Evolutionary conservation across 148 eudicot species (phyloP).

Genomic region (Vaccinium myrtillus): DNA sequence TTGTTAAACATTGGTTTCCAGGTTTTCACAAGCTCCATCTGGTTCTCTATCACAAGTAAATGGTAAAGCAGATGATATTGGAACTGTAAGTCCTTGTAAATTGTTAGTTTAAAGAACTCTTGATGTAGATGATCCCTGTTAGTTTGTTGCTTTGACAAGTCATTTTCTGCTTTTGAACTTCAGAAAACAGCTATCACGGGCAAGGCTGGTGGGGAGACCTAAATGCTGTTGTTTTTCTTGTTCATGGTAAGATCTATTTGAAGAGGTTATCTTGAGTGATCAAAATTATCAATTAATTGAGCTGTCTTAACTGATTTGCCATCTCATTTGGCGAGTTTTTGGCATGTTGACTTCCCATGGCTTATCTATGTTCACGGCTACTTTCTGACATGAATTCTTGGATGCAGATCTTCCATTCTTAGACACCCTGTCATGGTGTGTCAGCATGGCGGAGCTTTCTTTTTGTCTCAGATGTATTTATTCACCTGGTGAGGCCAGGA

Average conservation of each 20-base stretch:
- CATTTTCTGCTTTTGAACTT: background rate
- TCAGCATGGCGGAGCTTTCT: background rate
- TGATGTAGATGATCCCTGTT: background rate
- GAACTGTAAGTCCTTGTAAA: slow-evolving; percentile 29
- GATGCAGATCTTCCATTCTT: slow-evolving; percentile 6
- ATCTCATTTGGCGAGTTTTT: background rate
- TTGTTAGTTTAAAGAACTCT: background rate
- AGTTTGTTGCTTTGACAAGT: background rate
- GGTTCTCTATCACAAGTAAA: slow-evolving; percentile 31
- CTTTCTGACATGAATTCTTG: background rate
- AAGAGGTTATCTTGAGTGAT: background rate
- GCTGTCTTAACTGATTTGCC: background rate
- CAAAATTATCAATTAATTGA: background rate
- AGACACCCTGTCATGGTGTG: background rate
- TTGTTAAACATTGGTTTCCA: slow-evolving; percentile 19
- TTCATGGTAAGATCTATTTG: slow-evolving; percentile 15
- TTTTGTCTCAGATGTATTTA: background rate
- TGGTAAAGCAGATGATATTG: slow-evolving; percentile 37
- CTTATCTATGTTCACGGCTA: background rate
- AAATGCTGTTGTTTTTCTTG: slow-evolving; percentile 9
- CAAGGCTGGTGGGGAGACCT: slow-evolving; percentile 37
- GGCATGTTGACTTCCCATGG: slow-evolving; percentile 6
- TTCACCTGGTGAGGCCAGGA: slow-evolving; percentile 15
- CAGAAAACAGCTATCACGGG: slow-evolving; percentile 41
- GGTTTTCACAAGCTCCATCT: slow-evolving; percentile 54